Percentiles rank a stretch among this genome's conserved stretches.
phyloP scores from a whole-genome alignment of 1,139 yeast genomes.

The Yamadazyma aaseri region DNA sequence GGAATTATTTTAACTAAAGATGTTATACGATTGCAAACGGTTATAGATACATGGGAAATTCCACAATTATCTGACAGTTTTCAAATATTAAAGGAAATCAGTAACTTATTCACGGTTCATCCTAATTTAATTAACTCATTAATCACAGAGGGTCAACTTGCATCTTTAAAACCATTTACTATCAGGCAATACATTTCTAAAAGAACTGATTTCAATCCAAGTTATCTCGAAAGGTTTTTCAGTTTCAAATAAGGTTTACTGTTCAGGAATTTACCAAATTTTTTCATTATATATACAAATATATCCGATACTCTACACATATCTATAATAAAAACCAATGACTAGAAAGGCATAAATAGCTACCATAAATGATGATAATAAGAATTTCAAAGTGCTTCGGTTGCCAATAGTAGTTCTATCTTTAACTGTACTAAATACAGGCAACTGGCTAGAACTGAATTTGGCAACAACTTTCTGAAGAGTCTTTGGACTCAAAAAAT shows the following conservation, averaged over 20 bases:
- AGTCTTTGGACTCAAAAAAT: conserved; percentile 14
- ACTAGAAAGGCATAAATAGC: conserved; percentile 3
- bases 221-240: conserved; percentile 51
- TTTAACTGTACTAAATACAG: background rate
- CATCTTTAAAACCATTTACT: conserved; percentile 62
- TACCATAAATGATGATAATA: background rate
- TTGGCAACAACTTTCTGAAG: too few species aligned
- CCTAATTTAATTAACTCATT: conserved; percentile 66
- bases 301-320: background rate
- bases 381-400: background rate
- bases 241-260: conserved; percentile 26
- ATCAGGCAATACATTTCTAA: conserved; percentile 69
- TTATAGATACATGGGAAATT: conserved; percentile 70
- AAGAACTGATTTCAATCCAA: conserved; percentile 66
- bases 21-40: conserved; percentile 72
- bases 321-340: conserved; percentile 4
- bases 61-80: conserved; percentile 66
- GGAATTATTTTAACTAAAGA: conserved; percentile 85
- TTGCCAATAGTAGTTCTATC: background rate
- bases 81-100: conserved; percentile 74
- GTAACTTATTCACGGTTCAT: conserved; percentile 81
- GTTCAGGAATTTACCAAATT: background rate
- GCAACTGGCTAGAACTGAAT: too few species aligned
- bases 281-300: background rate
- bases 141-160: conserved; percentile 79